phyloP scores from a whole-genome alignment of 345 rosid genomes.

The Linum usitatissimum region DNA sequence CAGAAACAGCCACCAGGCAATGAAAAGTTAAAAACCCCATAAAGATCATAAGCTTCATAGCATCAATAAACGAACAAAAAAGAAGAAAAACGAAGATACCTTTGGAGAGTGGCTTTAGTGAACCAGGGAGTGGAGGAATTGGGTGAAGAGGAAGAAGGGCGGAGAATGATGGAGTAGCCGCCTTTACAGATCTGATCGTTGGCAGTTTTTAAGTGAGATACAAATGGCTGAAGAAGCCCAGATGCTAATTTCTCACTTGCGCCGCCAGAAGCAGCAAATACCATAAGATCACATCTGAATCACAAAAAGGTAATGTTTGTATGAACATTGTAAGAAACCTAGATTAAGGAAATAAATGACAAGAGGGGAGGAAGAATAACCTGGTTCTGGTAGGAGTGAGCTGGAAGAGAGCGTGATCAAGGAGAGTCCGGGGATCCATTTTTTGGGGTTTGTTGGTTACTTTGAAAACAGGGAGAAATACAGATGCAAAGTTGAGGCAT shows the following conservation, averaged over 20 bases:
- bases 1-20: neutral
- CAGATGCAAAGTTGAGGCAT: neutral
- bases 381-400: conserved; percentile 98
- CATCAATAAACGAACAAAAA: neutral
- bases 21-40: neutral
- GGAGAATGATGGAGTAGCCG: conserved; percentile 79
- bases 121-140: conserved; percentile 47
- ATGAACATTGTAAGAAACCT: neutral
- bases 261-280: conserved; percentile 39
- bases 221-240: conserved; percentile 74
- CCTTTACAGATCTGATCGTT: conserved; percentile 87
- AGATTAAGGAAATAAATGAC: neutral
- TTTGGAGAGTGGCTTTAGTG: conserved; percentile 78
- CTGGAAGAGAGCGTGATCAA: conserved; percentile 82
- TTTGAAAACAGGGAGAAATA: conserved; percentile 8
- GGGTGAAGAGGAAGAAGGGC: conserved; percentile 33
- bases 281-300: conserved; percentile 83
- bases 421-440: conserved; percentile 77
- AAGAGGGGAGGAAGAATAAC: conserved; percentile 18
- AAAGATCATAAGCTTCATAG: neutral
- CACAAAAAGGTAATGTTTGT: neutral
- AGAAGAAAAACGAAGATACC: conserved; percentile 26
- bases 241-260: conserved; percentile 79
- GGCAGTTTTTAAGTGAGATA: conserved; percentile 64
- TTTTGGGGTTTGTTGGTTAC: conserved; percentile 11